Evolutionary conservation across 345 rosid genomes (phyloP), one percentile per base, ranked within the genome.

Genomic region (Lepidium aucheri): DNA sequence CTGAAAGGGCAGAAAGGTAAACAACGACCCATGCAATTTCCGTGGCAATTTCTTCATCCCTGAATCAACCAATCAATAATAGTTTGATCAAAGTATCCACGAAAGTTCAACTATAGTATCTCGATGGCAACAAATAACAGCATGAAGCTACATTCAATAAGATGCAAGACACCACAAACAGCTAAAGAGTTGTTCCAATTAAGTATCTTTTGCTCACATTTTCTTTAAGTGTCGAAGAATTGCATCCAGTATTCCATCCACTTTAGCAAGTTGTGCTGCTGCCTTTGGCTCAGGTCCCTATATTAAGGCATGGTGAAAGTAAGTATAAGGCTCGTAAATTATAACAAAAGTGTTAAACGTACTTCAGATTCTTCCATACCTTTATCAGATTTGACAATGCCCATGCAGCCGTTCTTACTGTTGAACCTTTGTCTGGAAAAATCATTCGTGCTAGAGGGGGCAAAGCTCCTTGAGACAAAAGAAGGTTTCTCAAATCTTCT

Each of bases 1-100:
- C 85, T 59, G 99, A 94, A 44, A 90, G 97, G 38, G 99, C 97
- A 20, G 99, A 94, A 45, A 94, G 97, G 83, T 88, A 94, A 50
- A 87, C 99, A 74, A 88, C 87, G 12, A 88, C 85, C 97, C 99
- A 88, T 66, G 95, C 95, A 70, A 94, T 92, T 78, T 94, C 96
- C 24, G 91, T 90, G 44, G 97, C 85, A 77, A 89, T 73, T 64
- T 86, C 97, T 72, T 86, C 97, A 74, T 90, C 91, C 79, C 99
- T 94, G 79, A 68, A 77, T n/a, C 68, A 33, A 63, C 38, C 52
- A 74, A 62, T 68, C 52, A 16, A 47, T 4, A 3, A 39, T 9
- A 55, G 5, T 9, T 54, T 47, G 7, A 60, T 40, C 36, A 67
- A 61, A 33, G 6, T 15, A 36, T 68, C 20, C 33, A 53, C 4